Evolutionary conservation across 306 rosid species (phyloP).

Genomic region (Arachis hypogaea): DNA sequence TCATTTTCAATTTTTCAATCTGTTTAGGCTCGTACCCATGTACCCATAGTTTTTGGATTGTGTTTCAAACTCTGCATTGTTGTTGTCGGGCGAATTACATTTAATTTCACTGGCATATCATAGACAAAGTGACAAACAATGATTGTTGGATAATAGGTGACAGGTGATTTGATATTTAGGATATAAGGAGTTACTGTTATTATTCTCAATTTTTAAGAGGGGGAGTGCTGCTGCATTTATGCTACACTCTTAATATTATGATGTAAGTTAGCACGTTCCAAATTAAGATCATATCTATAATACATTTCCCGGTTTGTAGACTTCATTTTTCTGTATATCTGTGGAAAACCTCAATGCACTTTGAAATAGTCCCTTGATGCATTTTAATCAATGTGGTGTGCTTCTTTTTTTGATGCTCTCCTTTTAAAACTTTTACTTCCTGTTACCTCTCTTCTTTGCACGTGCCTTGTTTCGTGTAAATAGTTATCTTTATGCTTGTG

Average conservation of each 20-base stretch:
- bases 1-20: conserved; percentile 2
- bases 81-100: too few species aligned
- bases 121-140: too few species aligned
- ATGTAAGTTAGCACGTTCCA: conserved; percentile 17
- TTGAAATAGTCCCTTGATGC: not conserved
- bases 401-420: not conserved
- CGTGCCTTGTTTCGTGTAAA: conserved; percentile 16
- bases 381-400: conserved; percentile 16
- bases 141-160: not conserved
- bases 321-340: not conserved
- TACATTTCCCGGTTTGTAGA: conserved; percentile 6
- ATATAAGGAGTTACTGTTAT: not conserved
- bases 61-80: too few species aligned
- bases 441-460: conserved; percentile 26
- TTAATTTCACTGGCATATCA: too few species aligned
- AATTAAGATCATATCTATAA: conserved; percentile 10
- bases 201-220: conserved; percentile 8
- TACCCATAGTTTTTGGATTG: too few species aligned
- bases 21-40: too few species aligned
- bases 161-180: not conserved
- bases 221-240: not conserved
- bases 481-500: conserved; percentile 6
- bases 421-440: not conserved
- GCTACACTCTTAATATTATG: not conserved
- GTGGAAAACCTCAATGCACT: not conserved